Base-by-base conservation (phyloP, 129 eudicot species). In the Arctium minus region DNA sequence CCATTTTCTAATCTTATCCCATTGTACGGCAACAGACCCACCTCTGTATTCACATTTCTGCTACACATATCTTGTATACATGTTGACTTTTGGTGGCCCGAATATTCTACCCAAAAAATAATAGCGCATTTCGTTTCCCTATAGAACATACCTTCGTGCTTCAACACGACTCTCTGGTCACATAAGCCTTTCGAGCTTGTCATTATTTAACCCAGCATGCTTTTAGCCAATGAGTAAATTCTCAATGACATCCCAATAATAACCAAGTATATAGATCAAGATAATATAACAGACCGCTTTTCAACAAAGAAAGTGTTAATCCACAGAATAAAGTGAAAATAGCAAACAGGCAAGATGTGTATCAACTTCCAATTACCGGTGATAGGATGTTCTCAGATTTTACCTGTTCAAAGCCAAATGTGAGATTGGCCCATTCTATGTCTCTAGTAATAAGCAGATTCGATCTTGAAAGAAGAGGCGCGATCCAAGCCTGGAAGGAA, bases 331-430 rank as follows among this genome's bases (percentile, higher is more conserved):
- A 69, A 22, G 31, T 48, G 9, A 76, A 65, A 70, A 69, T 48
- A 11, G 76, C 71, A 36, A 70, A 70, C 30, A 42, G 11, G 3
- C n/a, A 69, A 62, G 50, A 37, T 36, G 71, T 39, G 15, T 64
- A 76, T 36, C 27, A 67, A 60, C 29, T 60, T 17, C 5, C 29
- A 17, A 46, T 44, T 36, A 60, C 27, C 2, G 65, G 42, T 10
- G 36, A 32, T 36, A 7, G 33, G 31, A 81, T 27, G 73, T 27
- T 73, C 56, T 31, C 32, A 12, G 64, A 64, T 33, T 48, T 76
- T 87, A 95, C 99, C 96, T 96, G 99, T 89, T 96, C 99, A 90
- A 96, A 90, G 74, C 97, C 98, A 86, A 93, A 81, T 86, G 92
- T 86, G 78, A 96, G 93, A 83, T 96, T 96, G 77, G 96, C 97